Evolutionary conservation across 352 stramenopile species (phyloP).

Genomic region (Phytophthora podocarpi): DNA sequence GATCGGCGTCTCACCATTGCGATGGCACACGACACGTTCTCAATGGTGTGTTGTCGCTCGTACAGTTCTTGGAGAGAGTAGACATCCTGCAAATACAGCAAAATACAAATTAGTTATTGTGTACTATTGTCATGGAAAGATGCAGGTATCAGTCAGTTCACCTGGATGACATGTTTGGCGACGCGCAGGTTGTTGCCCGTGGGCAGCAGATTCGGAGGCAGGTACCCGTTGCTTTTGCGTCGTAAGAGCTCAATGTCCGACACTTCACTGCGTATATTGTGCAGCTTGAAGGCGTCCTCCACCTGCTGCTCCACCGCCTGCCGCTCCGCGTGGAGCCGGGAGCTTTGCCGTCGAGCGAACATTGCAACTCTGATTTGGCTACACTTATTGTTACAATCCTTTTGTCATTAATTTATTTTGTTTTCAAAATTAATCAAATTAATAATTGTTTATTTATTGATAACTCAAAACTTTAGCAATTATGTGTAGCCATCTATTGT

Average conservation of each 20-base stretch:
- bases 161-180: slow-evolving; percentile 59
- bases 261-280: neutral
- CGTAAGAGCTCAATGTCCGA: slow-evolving; percentile 9
- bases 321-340: slow-evolving; percentile 53
- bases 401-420: too few relatives aligned
- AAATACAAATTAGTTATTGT: too few relatives aligned
- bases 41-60: slow-evolving; percentile 58
- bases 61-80: slow-evolving; percentile 69
- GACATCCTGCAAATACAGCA: slow-evolving; percentile 74
- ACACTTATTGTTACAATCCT: slow-evolving; percentile 10
- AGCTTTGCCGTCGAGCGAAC: slow-evolving; percentile 39
- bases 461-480: too few relatives aligned
- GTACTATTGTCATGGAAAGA: too few relatives aligned
- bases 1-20: slow-evolving; percentile 37
- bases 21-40: slow-evolving; percentile 61
- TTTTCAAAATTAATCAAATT: too few relatives aligned
- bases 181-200: slow-evolving; percentile 41
- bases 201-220: slow-evolving; percentile 31
- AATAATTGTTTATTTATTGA: too few relatives aligned
- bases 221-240: slow-evolving; percentile 46
- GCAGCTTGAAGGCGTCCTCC: slow-evolving; percentile 40
- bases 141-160: too few relatives aligned
- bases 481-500: slow-evolving; percentile 10
- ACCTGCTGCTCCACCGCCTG: slow-evolving; percentile 54
- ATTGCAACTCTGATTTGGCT: slow-evolving; percentile 36